Evolutionary conservation across 352 stramenopile genomes (phyloP).

Genomic region (Peronospora farinosa): DNA sequence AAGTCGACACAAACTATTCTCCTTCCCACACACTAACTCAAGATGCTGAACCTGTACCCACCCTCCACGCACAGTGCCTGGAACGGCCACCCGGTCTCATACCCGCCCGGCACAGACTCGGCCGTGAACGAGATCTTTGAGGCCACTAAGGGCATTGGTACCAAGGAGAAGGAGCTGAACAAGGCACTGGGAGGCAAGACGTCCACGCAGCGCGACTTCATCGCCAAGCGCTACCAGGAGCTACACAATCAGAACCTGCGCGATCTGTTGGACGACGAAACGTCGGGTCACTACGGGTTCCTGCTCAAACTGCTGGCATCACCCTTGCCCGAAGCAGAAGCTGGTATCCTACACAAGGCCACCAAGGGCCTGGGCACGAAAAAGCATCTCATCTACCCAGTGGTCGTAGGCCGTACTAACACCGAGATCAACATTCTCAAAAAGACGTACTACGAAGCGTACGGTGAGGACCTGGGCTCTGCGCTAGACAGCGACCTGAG

Average conservation of each 20-base stretch:
- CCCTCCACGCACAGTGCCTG: constrained; percentile 57
- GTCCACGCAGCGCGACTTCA: constrained; percentile 51
- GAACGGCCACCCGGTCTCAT: constrained; percentile 40
- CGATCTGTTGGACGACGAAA: constrained; percentile 53
- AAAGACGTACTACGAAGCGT: constrained; percentile 68
- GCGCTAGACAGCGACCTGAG: constrained; percentile 56
- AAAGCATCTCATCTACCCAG: constrained; percentile 53
- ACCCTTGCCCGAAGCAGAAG: constrained; percentile 63
- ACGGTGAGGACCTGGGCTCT: constrained; percentile 56
- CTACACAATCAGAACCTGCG: constrained; percentile 56
- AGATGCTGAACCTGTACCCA: constrained; percentile 69
- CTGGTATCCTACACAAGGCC: constrained; percentile 43
- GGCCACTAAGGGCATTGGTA: constrained; percentile 63
- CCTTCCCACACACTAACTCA: no score
- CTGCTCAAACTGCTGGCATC: constrained; percentile 46
- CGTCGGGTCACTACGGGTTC: constrained; percentile 57
- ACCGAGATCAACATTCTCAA: constrained; percentile 76
- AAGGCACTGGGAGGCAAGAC: constrained; percentile 58
- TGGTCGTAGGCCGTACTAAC: constrained; percentile 53
- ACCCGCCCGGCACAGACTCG: constrained; percentile 48
- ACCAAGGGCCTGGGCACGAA: constrained; percentile 54
- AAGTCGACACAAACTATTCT: neutral
- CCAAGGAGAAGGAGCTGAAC: constrained; percentile 53
- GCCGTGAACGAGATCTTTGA: constrained; percentile 54
- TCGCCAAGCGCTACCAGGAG: constrained; percentile 66